Conservation (phyloP, 495 filamentous ascomycete species). For the Penicillium fimorum region DNA sequence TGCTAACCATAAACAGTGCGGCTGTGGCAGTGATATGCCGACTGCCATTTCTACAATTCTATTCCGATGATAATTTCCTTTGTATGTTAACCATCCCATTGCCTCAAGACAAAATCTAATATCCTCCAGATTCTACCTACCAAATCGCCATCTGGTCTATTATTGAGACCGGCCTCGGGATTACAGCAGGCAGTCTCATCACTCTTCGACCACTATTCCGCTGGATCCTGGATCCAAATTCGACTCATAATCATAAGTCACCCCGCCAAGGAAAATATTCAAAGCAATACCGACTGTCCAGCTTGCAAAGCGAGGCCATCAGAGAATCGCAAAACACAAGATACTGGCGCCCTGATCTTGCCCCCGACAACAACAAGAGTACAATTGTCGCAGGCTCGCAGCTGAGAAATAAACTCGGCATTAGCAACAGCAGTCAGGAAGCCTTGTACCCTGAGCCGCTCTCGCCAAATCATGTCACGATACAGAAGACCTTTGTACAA, state of each 20-base stretch:
- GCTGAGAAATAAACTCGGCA: not conserved
- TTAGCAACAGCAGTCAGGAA: conserved; percentile 16
- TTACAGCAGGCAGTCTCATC: conserved; percentile 38
- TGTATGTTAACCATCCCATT: conserved; percentile 17
- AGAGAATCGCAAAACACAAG: conserved; percentile 1
- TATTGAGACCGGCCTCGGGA: conserved; percentile 35
- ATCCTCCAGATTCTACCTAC: conserved; percentile 22
- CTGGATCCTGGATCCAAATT: conserved; percentile 18
- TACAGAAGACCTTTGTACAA: conserved; percentile 13
- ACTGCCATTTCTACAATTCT: conserved; percentile 27
- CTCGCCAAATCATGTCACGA: conserved; percentile 5
- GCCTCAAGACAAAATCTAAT: not conserved
- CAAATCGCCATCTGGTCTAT: conserved; percentile 35
- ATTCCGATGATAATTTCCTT: conserved; percentile 27
- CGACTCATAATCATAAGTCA: not conserved
- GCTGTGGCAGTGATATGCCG: conserved; percentile 30
- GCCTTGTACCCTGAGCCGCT: conserved; percentile 12
- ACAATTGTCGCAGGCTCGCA: conserved; percentile 11
- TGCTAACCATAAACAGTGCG: conserved; percentile 17
- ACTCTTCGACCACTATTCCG: conserved; percentile 39
- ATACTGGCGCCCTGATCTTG: conserved; percentile 18
- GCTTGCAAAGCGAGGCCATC: conserved; percentile 1
- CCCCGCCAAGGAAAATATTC: not conserved
- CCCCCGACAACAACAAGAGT: conserved; percentile 6
- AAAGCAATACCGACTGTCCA: conserved; percentile 6